Evolutionary conservation across 345 rosid genomes (phyloP).

Genomic region (Cardamine chenopodiifolia): DNA sequence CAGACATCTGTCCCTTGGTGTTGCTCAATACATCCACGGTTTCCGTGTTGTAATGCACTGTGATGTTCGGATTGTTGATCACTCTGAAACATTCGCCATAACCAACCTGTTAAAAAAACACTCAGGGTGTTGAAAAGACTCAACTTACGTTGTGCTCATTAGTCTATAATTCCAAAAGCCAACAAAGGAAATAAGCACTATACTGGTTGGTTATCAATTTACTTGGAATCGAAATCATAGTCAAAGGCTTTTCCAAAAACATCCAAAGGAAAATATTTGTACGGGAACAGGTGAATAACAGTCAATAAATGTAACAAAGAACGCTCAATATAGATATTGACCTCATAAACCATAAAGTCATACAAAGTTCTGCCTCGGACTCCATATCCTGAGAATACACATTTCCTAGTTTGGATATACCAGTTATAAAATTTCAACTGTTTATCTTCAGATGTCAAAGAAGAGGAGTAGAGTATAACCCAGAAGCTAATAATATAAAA

Average conservation of each 20-base stretch:
- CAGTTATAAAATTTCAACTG: not conserved
- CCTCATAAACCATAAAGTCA: not conserved
- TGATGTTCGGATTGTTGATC: constrained; percentile 91
- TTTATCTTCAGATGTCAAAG: constrained; percentile 17
- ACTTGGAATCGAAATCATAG: constrained; percentile 14
- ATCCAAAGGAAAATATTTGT: not conserved
- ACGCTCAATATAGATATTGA: not conserved
- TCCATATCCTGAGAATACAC: constrained; percentile 1
- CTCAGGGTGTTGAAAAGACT: constrained; percentile 98
- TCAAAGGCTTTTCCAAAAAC: constrained; percentile 27
- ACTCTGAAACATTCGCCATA: constrained; percentile 99
- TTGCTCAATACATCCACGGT: constrained; percentile 83
- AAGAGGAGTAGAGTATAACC: constrained; percentile 13
- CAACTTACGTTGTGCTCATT: constrained; percentile 68
- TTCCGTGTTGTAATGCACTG: constrained; percentile 92
- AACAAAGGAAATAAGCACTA: constrained; percentile 31
- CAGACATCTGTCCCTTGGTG: constrained; percentile 92
- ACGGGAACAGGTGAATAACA: constrained; percentile 1
- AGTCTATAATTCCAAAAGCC: constrained; percentile 55
- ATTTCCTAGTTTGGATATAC: not conserved
- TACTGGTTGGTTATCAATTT: constrained; percentile 12
- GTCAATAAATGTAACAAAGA: constrained; percentile 3
- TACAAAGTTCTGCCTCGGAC: not conserved
- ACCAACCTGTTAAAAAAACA: constrained; percentile 99
- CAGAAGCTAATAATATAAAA: not conserved